Evolutionary conservation across 2,329 filamentous ascomycete species (phyloP).

Genomic region (Nannizzia gypsea): DNA sequence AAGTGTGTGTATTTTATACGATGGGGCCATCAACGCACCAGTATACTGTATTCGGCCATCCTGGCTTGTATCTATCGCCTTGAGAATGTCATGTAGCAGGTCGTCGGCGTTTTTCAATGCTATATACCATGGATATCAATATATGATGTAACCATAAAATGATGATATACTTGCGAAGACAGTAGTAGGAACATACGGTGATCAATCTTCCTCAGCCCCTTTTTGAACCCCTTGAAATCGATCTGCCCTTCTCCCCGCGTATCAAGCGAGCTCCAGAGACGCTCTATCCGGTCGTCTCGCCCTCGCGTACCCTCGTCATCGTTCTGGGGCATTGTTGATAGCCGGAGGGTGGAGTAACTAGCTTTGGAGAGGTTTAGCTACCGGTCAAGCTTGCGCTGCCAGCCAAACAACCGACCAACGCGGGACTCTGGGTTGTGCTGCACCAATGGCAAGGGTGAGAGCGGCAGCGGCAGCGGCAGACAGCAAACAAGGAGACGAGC

Average conservation of each 20-base stretch:
- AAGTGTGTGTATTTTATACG: neutral
- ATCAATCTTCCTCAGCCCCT: constrained; percentile 75
- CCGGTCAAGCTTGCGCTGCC: neutral
- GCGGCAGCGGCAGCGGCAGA: neutral
- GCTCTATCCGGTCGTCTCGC: constrained; percentile 68
- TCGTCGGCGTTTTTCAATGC: constrained; percentile 83
- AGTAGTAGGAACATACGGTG: constrained; percentile 66
- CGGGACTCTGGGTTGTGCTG: too few relatives aligned
- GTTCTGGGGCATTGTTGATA: neutral
- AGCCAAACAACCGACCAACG: too few relatives aligned
- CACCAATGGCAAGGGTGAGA: neutral
- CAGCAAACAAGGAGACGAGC: neutral
- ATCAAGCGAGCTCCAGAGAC: constrained; percentile 75
- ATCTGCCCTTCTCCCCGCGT: constrained; percentile 64
- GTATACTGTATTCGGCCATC: constrained; percentile 87
- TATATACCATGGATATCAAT: constrained; percentile 21
- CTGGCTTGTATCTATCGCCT: constrained; percentile 70
- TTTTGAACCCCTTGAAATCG: constrained; percentile 72
- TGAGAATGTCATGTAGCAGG: constrained; percentile 69
- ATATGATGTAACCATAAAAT: constrained; percentile 1
- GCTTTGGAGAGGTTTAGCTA: too few relatives aligned
- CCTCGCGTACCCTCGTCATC: constrained; percentile 63
- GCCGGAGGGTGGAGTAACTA: neutral
- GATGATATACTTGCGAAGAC: neutral
- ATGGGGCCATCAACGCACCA: constrained; percentile 43